Base-by-base conservation (phyloP, 169 alveolate genomes). In the Neospora caninum region DNA sequence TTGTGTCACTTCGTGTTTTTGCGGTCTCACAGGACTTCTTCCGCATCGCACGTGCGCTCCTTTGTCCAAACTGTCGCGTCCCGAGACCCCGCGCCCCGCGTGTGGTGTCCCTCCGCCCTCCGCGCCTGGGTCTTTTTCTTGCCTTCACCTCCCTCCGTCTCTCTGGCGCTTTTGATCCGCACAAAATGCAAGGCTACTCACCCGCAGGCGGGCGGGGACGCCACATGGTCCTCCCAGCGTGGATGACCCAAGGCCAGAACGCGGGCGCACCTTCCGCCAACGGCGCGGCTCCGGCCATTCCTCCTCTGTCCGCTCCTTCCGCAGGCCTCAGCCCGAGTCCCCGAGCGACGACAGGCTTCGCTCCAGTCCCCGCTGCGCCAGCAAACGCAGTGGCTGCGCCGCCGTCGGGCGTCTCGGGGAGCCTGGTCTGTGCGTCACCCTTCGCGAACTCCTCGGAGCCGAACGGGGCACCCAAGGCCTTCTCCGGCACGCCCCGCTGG, bases 181-280 rank as follows among this genome's bases (percentile, higher is more conserved):
- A 64, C 86, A 78, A 16, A 9, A 78, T 78, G 86, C 86, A 78
- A 36, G 38, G 42, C 49, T 43, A 45, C 91, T 34, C 84, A 18
- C 92, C 92, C 38, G 82, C 93, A 20, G 88, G 53, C 7, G 92
- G 92, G 42, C 93, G 93, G 29, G 93, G 93, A n/a, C 80, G 93
- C 67, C 93, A 89, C 73, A 89, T 89, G 93, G 93, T 89, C 54
- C 88, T 89, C 36, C 93, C 93, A 34, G 93, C 93, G 49, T 89
- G 93, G 93, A 89, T 89, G 93, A 89, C 93, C 6, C 69, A 78
- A 36, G 93, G 93, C 41, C 88, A 67, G 43, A 78, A 78, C 86
- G 41, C 49, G 27, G 45, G 49, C 18, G 86, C 86, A 2, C 31
- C 86, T 43, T 2, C 86, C 9, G 43, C 27, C 86, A 78, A 78